Evolutionary conservation across 2,329 filamentous ascomycete species (phyloP), one percentile per base, ranked within the genome.

Genomic region (Calonectria fujianensis): DNA sequence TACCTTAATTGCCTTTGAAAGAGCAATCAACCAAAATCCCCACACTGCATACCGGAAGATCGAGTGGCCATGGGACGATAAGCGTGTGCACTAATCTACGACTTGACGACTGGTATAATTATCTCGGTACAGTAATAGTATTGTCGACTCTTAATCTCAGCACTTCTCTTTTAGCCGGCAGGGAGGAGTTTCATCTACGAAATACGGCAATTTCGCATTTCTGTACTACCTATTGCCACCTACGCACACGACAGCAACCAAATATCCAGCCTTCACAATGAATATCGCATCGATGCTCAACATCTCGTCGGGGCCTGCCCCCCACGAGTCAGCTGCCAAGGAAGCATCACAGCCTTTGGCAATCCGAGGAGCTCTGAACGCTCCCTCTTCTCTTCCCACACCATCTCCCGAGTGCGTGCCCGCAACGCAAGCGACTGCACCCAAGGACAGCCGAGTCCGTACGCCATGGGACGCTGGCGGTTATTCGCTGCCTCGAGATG

Each of bases 401-500:
- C 85, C 85, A 14, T 85, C 82, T 13, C 83, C 83, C 10, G 85
- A 85, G 39, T 80, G 77, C 39, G 75, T 75, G 41, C 79, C 79
- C 14, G 78, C 78, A n/a, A 77, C 76, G 29, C 74, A 78, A 37
- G 74, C 78, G 32, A 77, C 72, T 75, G 78, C 80, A 57, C 54
- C 72, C 27, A 78, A 72, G 32, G 75, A 80, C 39, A 76, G 69
- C 27, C 80, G 75, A 76, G 76, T 74, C 37, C 86, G 88, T 70
- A 89, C 84, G 50, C 89, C 89, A 68, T 91, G 89, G 89, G 87
- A 89, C 74, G 89, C 86, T 24, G 86, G 85, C 41, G 88, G 88
- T 52, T 90, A 88, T 75, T 87, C 87, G 31, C 83, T 90, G 29
- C 86, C 88, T 6, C 80, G 86, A 54, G 83, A 85, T 16, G 75